These are phyloP conservation scores for Astrothelium subdiscretum DNA, from an alignment of 495 filamentous ascomycete species.

Conservation along the genomic window DNA sequence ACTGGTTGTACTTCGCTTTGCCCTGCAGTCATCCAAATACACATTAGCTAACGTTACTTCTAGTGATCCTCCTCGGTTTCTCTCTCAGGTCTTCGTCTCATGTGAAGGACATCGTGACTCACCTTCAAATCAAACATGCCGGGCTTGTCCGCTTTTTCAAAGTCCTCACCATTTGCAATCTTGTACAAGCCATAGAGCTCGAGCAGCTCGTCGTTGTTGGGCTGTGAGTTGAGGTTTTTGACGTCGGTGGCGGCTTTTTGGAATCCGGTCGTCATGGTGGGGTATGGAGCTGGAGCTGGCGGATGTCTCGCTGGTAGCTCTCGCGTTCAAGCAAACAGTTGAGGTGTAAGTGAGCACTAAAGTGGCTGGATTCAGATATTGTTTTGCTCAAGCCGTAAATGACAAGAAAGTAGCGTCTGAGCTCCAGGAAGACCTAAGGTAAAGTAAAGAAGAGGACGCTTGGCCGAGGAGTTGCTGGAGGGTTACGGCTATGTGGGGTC, in stretches of 20 bases:
- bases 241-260: constrained; percentile 50
- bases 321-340: neutral
- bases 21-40: constrained; percentile 34
- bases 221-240: constrained; percentile 47
- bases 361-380: too few species aligned
- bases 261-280: constrained; percentile 33
- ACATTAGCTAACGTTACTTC: neutral
- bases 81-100: neutral
- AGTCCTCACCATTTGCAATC: constrained; percentile 36
- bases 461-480: too few species aligned
- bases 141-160: constrained; percentile 33
- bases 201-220: constrained; percentile 41
- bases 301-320: neutral
- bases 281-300: neutral
- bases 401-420: too few species aligned
- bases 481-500: too few species aligned
- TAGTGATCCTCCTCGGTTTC: neutral
- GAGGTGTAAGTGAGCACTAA: too few species aligned
- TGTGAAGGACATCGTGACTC: constrained; percentile 5
- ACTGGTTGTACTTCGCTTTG: constrained; percentile 69
- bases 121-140: constrained; percentile 47
- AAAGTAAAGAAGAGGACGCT: too few species aligned
- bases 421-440: too few species aligned
- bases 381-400: too few species aligned
- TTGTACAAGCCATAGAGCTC: constrained; percentile 53